Base-by-base conservation (phyloP, 257 asterid genomes). In the Fraxinus excelsior region DNA sequence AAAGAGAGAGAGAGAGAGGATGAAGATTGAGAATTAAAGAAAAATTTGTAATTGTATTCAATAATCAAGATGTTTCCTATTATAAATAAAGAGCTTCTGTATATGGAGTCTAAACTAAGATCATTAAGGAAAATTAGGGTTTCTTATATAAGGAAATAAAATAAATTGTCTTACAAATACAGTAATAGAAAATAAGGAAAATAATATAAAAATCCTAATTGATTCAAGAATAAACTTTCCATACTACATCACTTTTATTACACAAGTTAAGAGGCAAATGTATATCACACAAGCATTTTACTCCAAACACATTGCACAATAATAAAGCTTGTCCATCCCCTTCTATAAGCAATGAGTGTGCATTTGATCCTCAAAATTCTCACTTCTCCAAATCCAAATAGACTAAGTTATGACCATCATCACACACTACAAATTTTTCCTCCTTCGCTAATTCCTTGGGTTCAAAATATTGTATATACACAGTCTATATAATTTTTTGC, bases 281-380 rank as follows among this genome's bases (percentile, higher is more conserved):
- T 60, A 77, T 35, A 35, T 66, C 49, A 56, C 65, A 68, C 69
- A 65, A 73, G 38, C n/a, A 71, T 66, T 49, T 28, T 42, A 60
- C 16, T 74, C 74, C 40, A 31, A 53, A 37, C 72, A 76, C 53
- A 46, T 46, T 35, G 7, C 46, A 71, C 68, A 53, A 62, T 14
- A 8, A 37, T 60, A 62, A 71, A 49, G 38, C 29, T 62, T 19
- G 29, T 7, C 40, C 40, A 71, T 9, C 13, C 28, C 65, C 32
- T 29, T 26, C 76, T 16, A 60, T 28, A 31, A 68, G 35, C 2
- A 62, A 23, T 23, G 32, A 25, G 34, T 62, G 26, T 6, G 19
- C 68, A 62, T 62, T 62, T 2, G 68, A 26, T 62, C 68, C 68
- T 62, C 8, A 62, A 62, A 23, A 62, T 2, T 62, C 10, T 21